Percentiles rank a stretch among this genome's conserved stretches.
Conservation (phyloP, 306 rosid genomes). For the Senna siamea region DNA sequence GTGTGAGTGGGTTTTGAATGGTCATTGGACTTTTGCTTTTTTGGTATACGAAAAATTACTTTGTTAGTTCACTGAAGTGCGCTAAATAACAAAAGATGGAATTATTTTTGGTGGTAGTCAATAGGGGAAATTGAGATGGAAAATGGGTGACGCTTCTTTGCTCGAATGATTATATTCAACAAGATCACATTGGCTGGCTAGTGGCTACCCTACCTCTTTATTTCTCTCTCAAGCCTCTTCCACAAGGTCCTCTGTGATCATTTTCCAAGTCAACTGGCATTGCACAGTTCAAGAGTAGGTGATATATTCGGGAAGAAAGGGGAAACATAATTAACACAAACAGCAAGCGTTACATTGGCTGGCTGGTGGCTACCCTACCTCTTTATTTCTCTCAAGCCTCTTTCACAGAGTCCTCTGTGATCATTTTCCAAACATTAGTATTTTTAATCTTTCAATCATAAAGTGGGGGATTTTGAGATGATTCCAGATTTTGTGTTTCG, state of each 20-base stretch:
- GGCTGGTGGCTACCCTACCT: too few species aligned
- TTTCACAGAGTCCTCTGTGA: too few species aligned
- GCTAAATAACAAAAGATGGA: too few species aligned
- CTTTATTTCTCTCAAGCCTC: too few species aligned
- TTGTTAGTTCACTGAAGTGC: too few species aligned
- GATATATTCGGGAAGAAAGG: neutral
- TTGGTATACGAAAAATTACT: too few species aligned
- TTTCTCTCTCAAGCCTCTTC: constrained; percentile 1
- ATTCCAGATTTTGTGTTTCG: neutral
- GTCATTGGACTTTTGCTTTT: neutral
- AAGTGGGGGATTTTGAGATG: neutral
- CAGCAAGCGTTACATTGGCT: too few species aligned
- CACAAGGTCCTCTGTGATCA: constrained; percentile 22
- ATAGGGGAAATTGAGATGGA: constrained; percentile 1
- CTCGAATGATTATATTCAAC: neutral
- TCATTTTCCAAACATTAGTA: too few species aligned
- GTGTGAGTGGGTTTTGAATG: constrained; percentile 18
- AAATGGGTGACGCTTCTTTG: neutral
- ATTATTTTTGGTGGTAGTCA: neutral
- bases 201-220: neutral
- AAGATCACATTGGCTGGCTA: neutral
- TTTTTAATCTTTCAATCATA: constrained; percentile 1
- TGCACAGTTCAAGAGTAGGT: neutral
- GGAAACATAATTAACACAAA: neutral
- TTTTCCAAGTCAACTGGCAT: constrained; percentile 40